Evolutionary conservation across 805 yeast genomes (phyloP).

Genomic region (Kodamaea nitidulidarum): DNA sequence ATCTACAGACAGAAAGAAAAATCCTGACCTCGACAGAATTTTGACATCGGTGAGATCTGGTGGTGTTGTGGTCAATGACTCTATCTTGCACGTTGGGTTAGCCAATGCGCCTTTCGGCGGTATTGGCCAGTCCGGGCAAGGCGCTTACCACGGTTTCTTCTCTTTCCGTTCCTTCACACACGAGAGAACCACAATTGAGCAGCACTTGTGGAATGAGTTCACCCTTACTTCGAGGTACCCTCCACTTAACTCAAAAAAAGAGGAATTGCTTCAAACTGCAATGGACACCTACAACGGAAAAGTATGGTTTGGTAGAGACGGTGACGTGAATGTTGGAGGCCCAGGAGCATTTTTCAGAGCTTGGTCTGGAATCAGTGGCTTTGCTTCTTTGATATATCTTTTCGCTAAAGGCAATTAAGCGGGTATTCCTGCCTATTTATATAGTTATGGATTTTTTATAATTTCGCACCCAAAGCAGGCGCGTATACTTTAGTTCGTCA

Average conservation of each 20-base stretch:
- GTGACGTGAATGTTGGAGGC: constrained; percentile 31
- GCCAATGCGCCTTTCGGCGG: constrained; percentile 86
- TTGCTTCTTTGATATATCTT: constrained; percentile 23
- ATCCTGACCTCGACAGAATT: constrained; percentile 41
- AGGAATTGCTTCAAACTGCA: constrained; percentile 22
- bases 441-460: too few species aligned
- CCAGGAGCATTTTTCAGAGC: constrained; percentile 29
- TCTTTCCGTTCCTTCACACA: constrained; percentile 69
- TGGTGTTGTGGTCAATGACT: constrained; percentile 64
- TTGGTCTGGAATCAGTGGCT: constrained; percentile 31
- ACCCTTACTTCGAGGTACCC: constrained; percentile 62
- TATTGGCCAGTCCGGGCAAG: constrained; percentile 77
- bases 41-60: constrained; percentile 64
- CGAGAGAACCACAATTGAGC: constrained; percentile 61
- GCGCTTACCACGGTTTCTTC: constrained; percentile 73
- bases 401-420: constrained; percentile 9
- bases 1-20: constrained; percentile 43
- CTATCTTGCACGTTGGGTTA: constrained; percentile 65
- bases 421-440: too few species aligned
- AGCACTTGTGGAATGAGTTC: constrained; percentile 62
- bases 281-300: constrained; percentile 27
- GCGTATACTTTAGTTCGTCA: too few species aligned
- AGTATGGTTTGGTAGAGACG: constrained; percentile 38
- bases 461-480: constrained; percentile 1
- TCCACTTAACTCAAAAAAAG: constrained; percentile 46